Conservation (phyloP, 352 stramenopile genomes). For the Globisporangium echinulatum region DNA sequence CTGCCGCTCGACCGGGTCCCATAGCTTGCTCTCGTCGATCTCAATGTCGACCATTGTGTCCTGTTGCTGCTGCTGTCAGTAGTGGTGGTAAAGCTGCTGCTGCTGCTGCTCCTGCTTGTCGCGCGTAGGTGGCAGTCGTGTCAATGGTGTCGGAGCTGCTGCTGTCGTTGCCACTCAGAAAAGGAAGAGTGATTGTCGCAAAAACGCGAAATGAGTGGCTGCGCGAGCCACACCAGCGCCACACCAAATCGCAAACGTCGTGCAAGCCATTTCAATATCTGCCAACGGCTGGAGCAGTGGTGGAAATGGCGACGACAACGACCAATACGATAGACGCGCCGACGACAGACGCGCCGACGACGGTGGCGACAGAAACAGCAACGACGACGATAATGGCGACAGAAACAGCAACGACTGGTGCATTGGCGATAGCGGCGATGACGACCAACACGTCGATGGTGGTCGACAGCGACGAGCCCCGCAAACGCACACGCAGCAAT, state of each 20-base stretch:
- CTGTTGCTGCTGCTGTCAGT: background rate
- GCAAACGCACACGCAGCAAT: conserved; percentile 26
- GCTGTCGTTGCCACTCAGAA: no score
- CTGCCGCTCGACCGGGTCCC: conserved; percentile 68
- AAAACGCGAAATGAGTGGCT: conserved; percentile 15
- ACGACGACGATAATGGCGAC: no score
- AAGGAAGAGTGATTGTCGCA: no score
- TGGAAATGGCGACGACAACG: background rate
- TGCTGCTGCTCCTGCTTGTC: background rate
- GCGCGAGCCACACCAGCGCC: conserved; percentile 1
- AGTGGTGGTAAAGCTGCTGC: background rate
- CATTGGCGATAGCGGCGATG: no score
- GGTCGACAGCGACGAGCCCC: conserved; percentile 1
- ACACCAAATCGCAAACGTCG: conserved; percentile 9
- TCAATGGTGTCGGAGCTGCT: no score
- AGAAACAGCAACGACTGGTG: background rate
- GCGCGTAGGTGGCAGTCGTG: background rate
- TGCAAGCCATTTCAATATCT: conserved; percentile 6
- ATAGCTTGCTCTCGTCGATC: conserved; percentile 84
- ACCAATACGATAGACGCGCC: background rate
- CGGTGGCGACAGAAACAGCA: background rate
- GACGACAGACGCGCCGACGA: no score
- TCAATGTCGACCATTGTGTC: conserved; percentile 72
- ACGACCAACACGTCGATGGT: no score
- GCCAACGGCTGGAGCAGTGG: background rate